phyloP scores from a whole-genome alignment of 108 stramenopile species.

The Chaetoceros muelleri region DNA sequence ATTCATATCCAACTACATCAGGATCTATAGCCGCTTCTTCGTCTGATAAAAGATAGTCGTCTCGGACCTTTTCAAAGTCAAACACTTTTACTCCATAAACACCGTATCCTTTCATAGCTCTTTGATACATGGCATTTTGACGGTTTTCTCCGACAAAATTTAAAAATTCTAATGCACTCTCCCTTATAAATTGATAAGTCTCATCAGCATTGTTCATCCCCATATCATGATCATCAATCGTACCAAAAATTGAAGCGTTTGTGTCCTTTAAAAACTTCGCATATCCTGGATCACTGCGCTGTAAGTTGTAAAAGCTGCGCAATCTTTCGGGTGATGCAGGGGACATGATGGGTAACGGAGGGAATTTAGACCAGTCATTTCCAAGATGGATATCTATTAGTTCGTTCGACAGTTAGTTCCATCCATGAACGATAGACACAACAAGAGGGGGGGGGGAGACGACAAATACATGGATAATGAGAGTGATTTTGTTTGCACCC shows the following conservation, averaged over 20 bases:
- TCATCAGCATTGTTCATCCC: conserved; percentile 68
- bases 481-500: no score
- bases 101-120: conserved; percentile 40
- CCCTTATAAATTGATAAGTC: conserved; percentile 31
- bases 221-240: conserved; percentile 82
- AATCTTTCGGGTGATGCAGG: conserved; percentile 42
- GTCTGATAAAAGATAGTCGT: conserved; percentile 36
- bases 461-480: no score
- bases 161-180: conserved; percentile 39
- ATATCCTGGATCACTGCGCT: conserved; percentile 41
- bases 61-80: conserved; percentile 40
- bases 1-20: conserved; percentile 28
- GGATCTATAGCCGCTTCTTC: conserved; percentile 60
- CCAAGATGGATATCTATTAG: not conserved
- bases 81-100: conserved; percentile 78
- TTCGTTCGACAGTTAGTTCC: not conserved
- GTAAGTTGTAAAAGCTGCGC: conserved; percentile 31
- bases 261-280: conserved; percentile 26
- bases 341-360: conserved; percentile 24
- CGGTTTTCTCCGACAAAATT: conserved; percentile 38
- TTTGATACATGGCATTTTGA: conserved; percentile 32
- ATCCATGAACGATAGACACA: not conserved
- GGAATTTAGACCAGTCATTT: conserved; percentile 21
- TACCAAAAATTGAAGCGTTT: conserved; percentile 49
- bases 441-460: not conserved